Evolutionary conservation across 257 asterid species (phyloP).

Genomic region (Przewalskia tangutica): DNA sequence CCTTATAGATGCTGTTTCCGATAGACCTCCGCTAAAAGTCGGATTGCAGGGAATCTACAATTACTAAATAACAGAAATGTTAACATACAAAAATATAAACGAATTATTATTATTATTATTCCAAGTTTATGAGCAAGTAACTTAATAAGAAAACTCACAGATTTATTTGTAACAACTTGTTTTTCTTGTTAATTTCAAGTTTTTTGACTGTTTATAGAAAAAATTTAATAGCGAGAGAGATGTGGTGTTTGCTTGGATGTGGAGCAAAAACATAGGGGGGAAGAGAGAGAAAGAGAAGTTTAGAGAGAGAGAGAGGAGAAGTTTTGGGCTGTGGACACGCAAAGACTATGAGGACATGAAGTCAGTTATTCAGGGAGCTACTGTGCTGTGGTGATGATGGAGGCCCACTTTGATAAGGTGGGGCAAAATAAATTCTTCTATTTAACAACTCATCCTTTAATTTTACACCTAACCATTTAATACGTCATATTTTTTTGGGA

Average conservation of each 20-base stretch:
- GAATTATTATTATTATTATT: too few relatives aligned
- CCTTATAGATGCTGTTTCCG: too few relatives aligned
- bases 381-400: constrained; percentile 14
- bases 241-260: constrained; percentile 28
- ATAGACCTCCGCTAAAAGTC: too few relatives aligned
- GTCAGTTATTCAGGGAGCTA: constrained; percentile 20
- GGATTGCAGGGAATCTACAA: constrained; percentile 1
- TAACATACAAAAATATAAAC: too few relatives aligned
- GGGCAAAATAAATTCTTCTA: background rate
- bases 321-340: constrained; percentile 46
- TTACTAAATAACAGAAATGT: background rate
- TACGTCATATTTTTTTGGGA: background rate
- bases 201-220: background rate
- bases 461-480: constrained; percentile 15
- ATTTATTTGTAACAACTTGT: background rate
- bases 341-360: constrained; percentile 13
- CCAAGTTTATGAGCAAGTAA: too few relatives aligned
- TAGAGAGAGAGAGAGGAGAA: background rate
- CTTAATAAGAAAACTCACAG: background rate
- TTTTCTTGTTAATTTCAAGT: background rate
- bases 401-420: constrained; percentile 38
- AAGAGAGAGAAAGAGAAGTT: constrained; percentile 4
- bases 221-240: background rate
- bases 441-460: constrained; percentile 11
- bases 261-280: constrained; percentile 25